Conservation (phyloP, 208 protist species). For the Wallacemonas sp. region DNA sequence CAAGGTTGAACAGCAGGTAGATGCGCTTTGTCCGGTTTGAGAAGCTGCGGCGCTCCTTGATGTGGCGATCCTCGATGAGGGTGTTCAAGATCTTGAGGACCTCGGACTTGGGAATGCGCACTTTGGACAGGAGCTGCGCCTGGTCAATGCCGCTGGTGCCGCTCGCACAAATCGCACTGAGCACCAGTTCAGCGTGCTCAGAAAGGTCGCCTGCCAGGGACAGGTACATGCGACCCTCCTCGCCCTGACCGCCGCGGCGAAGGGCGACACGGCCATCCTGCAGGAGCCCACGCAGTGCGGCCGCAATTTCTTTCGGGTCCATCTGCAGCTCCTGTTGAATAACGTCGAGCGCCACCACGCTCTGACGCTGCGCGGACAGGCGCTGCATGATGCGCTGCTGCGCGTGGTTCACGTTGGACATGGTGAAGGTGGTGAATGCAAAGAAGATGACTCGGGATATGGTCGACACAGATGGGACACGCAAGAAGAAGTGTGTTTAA, state of each 20-base stretch:
- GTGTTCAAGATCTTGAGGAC: conserved; percentile 63
- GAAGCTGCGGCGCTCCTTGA: conserved; percentile 80
- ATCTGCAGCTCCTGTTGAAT: conserved; percentile 52
- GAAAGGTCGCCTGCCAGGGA: conserved; percentile 60
- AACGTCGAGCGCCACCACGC: conserved; percentile 42
- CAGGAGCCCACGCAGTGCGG: conserved; percentile 57
- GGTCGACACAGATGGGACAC: no score
- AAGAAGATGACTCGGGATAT: no score
- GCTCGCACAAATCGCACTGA: conserved; percentile 65
- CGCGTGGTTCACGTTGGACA: conserved; percentile 1
- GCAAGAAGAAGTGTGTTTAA: no score
- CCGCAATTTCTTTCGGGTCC: conserved; percentile 34
- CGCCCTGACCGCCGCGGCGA: conserved; percentile 33
- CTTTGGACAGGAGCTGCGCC: conserved; percentile 45
- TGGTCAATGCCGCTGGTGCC: conserved; percentile 79
- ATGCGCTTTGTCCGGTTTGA: conserved; percentile 83
- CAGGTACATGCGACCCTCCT: conserved; percentile 49
- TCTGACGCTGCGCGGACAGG: conserved; percentile 39
- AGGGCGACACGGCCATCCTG: conserved; percentile 51
- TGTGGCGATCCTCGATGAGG: conserved; percentile 56
- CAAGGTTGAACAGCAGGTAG: conserved; percentile 80
- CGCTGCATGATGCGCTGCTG: conserved; percentile 39
- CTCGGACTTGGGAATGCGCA: conserved; percentile 69
- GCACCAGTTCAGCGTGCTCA: conserved; percentile 58
- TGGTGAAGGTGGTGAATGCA: neutral